phyloP scores from a whole-genome alignment of 805 yeast species.

The Candida stauntonica region DNA sequence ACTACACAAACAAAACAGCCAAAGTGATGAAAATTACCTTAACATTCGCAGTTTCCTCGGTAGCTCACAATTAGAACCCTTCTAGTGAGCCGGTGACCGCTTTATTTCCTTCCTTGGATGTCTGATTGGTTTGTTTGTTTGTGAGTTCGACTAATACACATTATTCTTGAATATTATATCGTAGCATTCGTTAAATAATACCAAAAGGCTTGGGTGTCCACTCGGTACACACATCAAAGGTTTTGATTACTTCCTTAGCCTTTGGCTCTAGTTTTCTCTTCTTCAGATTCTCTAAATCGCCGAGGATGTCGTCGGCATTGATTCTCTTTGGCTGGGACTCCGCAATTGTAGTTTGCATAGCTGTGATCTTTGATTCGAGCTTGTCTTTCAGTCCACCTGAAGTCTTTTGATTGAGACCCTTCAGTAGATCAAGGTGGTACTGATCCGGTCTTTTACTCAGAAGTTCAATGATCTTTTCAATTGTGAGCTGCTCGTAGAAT shows the following conservation, averaged over 20 bases:
- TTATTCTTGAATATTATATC: not conserved
- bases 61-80: conserved; percentile 84
- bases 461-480: conserved; percentile 11
- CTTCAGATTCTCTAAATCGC: conserved; percentile 29
- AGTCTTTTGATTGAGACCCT: conserved; percentile 1
- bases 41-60: conserved; percentile 98
- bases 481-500: not conserved
- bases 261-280: conserved; percentile 18
- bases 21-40: conserved; percentile 72
- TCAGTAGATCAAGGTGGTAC: conserved; percentile 9
- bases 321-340: conserved; percentile 6
- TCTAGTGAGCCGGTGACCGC: conserved; percentile 82
- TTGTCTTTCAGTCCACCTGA: not conserved
- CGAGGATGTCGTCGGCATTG: conserved; percentile 22
- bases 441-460: conserved; percentile 16
- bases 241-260: conserved; percentile 6
- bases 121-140: conserved; percentile 47
- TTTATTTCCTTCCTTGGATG: conserved; percentile 86
- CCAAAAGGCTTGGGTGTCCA: conserved; percentile 62
- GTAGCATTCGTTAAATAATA: conserved; percentile 27
- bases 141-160: not conserved
- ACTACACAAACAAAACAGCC: conserved; percentile 2
- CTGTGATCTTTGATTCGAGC: not conserved
- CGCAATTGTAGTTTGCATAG: not conserved
- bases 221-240: conserved; percentile 20